Evolutionary conservation across 306 rosid species (phyloP).

Genomic region (Glycine tomentella): DNA sequence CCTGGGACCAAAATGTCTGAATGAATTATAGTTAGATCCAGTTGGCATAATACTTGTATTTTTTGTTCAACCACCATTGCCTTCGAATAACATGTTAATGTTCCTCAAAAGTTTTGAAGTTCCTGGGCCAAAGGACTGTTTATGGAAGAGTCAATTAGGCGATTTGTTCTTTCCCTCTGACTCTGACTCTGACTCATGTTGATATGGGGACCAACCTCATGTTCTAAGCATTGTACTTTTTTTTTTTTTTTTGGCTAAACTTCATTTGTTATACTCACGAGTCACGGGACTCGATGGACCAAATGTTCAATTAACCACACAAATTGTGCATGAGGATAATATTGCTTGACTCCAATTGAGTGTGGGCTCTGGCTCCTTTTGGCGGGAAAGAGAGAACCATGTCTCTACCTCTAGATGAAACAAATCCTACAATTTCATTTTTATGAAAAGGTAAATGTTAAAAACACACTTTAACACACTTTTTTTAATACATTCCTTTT

Average conservation of each 20-base stretch:
- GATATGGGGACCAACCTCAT: neutral
- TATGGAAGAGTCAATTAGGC: neutral
- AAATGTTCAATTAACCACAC: constrained; percentile 34
- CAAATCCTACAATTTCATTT: neutral
- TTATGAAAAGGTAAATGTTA: no score
- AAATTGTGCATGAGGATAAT: neutral
- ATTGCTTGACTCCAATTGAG: no score
- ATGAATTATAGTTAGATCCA: no score
- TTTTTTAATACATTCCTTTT: no score
- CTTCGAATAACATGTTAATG: neutral
- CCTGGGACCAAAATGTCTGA: no score
- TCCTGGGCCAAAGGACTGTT: neutral
- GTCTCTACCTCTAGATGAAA: neutral
- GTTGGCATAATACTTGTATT: no score
- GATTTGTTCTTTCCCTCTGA: neutral
- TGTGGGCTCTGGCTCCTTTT: no score
- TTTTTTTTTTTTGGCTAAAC: constrained; percentile 1
- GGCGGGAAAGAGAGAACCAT: neutral
- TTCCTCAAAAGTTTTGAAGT: neutral
- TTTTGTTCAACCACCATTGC: neutral
- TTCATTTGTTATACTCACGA: constrained; percentile 7
- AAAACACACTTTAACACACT: no score
- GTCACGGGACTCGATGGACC: neutral
- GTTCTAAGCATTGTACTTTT: neutral
- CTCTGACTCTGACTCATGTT: neutral